Percentiles rank a stretch among this genome's conserved stretches.
Evolutionary conservation across 176 grass and related monocot species (phyloP).

Genomic region (Oryza coarctata): DNA sequence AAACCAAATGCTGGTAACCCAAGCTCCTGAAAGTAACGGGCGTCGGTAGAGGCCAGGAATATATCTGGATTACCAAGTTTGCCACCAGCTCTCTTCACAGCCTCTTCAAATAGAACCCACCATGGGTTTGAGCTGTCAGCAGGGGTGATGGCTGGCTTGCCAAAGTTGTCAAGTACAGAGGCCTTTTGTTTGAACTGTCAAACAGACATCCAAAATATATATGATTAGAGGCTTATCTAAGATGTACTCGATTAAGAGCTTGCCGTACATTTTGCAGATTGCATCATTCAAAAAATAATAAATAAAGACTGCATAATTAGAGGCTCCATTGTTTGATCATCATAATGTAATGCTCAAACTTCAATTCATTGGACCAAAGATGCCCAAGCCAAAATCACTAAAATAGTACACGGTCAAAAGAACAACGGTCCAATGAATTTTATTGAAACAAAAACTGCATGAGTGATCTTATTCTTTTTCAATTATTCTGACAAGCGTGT

Average conservation of each 20-base stretch:
- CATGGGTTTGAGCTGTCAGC: conserved; percentile 75
- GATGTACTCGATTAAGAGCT: not conserved
- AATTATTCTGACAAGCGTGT: not conserved
- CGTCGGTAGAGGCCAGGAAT: conserved; percentile 84
- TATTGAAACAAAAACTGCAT: not conserved
- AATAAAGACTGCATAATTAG: too few species aligned
- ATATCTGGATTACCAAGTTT: conserved; percentile 85
- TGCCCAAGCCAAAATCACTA: not conserved
- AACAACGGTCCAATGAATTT: not conserved
- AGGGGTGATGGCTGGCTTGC: conserved; percentile 65
- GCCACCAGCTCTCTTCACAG: conserved; percentile 63
- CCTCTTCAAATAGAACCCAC: conserved; percentile 71
- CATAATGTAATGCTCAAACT: not conserved
- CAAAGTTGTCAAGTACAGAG: conserved; percentile 61
- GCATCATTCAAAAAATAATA: not conserved
- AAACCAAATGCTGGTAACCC: conserved; percentile 91
- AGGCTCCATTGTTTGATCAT: not conserved
- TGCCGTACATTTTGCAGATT: not conserved
- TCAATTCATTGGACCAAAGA: not conserved
- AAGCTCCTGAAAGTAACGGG: conserved; percentile 68
- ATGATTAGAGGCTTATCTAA: not conserved
- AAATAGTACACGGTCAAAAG: not conserved
- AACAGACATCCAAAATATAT: conserved; percentile 12
- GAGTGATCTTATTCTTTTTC: not conserved
- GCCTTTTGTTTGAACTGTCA: conserved; percentile 72